Conservation (phyloP, 169 alveolate genomes). For the Plasmodium cynomolgi region DNA sequence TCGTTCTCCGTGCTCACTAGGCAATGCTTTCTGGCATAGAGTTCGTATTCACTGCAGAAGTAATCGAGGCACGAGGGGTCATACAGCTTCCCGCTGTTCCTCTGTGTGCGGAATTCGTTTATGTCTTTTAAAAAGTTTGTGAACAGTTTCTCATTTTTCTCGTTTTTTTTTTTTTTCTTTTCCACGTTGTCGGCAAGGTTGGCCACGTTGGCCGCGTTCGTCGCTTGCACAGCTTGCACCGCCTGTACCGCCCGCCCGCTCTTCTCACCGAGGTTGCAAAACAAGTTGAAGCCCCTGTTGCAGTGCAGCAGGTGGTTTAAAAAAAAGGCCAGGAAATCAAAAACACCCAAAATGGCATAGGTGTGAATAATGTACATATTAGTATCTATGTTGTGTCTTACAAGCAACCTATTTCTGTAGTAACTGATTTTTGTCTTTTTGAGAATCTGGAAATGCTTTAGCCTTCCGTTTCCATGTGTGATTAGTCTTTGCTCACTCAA, state of each 20-base stretch:
- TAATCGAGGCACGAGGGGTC: slow-evolving; percentile 22
- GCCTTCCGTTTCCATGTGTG: background rate
- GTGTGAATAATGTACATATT: slow-evolving; percentile 51
- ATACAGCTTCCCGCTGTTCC: background rate
- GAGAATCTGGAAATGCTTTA: slow-evolving; percentile 35
- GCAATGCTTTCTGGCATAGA: slow-evolving; percentile 52
- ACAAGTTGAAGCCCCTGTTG: slow-evolving; percentile 55
- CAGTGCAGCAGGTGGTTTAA: slow-evolving; percentile 43
- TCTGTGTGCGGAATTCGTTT: background rate
- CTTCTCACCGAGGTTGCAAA: slow-evolving; percentile 25
- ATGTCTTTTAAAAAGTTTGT: slow-evolving; percentile 42
- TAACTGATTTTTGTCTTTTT: slow-evolving; percentile 18
- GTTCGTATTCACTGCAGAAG: slow-evolving; percentile 65
- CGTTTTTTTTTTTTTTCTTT: background rate
- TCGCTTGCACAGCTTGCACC: background rate
- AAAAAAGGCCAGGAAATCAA: slow-evolving; percentile 35
- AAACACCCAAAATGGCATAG: slow-evolving; percentile 10
- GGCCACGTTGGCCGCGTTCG: background rate
- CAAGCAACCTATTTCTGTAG: slow-evolving; percentile 37
- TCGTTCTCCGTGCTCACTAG: slow-evolving; percentile 21
- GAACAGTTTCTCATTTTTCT: slow-evolving; percentile 49
- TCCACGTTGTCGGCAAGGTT: background rate
- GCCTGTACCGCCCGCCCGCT: background rate
- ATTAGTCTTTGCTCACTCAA: background rate
- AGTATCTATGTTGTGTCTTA: slow-evolving; percentile 49